A percentile compares a stretch with the other conserved stretches of the same genome.
These are phyloP conservation scores for Xylaria nigripes DNA, from an alignment of 495 filamentous ascomycete genomes.

Conservation along the genomic window DNA sequence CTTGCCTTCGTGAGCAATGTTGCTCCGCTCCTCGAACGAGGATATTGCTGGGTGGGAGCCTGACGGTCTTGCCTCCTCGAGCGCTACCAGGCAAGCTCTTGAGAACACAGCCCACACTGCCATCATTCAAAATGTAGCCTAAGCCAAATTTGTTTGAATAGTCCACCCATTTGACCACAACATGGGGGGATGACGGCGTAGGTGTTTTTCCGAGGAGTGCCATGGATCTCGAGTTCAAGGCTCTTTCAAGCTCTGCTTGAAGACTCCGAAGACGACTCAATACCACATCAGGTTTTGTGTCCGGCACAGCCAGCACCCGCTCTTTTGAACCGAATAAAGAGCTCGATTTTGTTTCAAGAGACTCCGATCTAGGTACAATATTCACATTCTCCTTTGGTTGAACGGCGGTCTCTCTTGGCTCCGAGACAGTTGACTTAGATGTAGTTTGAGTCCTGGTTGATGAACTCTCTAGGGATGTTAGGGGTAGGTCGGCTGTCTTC, in stretches of 20 bases:
- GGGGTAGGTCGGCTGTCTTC: constrained; percentile 7
- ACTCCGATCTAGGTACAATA: background rate
- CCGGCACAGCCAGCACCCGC: constrained; percentile 37
- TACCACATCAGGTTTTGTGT: constrained; percentile 45
- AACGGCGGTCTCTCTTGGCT: background rate
- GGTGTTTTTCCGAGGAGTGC: constrained; percentile 36
- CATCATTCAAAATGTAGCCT: constrained; percentile 78
- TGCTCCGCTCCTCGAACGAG: constrained; percentile 59
- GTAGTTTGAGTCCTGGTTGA: background rate
- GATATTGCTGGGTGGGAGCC: constrained; percentile 55
- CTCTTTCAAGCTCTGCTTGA: constrained; percentile 47
- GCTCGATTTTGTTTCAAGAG: constrained; percentile 7
- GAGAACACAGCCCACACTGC: constrained; percentile 74
- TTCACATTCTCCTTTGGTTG: background rate
- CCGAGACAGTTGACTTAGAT: background rate
- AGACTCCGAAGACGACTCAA: constrained; percentile 41
- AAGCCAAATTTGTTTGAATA: constrained; percentile 86
- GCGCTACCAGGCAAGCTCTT: constrained; percentile 46
- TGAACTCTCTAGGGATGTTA: background rate
- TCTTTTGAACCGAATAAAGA: constrained; percentile 46
- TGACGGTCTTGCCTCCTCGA: constrained; percentile 35
- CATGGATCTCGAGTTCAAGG: constrained; percentile 47
- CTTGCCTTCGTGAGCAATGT: constrained; percentile 48
- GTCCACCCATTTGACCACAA: constrained; percentile 90
- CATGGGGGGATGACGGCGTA: constrained; percentile 36